Base-by-base conservation (phyloP, 352 stramenopile genomes). In the Phytophthora podocarpi region DNA sequence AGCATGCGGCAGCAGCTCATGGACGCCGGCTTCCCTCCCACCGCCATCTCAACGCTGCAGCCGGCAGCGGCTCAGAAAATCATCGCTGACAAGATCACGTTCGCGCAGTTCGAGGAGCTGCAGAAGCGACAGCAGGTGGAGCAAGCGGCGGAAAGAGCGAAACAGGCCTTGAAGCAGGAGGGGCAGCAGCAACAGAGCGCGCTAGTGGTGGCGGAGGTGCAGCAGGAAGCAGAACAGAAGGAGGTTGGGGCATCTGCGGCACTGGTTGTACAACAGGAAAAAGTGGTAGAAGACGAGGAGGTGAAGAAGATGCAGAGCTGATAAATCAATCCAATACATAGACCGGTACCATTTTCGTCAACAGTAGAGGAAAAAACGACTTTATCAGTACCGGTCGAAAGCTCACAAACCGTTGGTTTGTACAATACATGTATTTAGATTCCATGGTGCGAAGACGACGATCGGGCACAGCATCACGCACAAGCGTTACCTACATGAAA, bases 1-100 rank as follows among this genome's bases (percentile, higher is more conserved):
- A 70, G 47, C 41, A 91, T 90, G 82, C 79, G 81, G 21, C 64
- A 77, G 51, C 74, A 91, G 72, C 74, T 94, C 12, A 46, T 80
- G 50, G 48, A 67, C 18, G 62, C 60, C 9, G 81, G 81, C 6
- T 94, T 91, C 42, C 82, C 82, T 7, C 21, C 67, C 31, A 73
- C 74, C 10, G 76, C 77, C 58, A 90, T 94, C 70, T 78, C 82
- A 51, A 67, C 60, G 43, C 60, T 94, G 47, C 71, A 82, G 50
- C 85, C 85, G 2, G 70, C 78, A 26, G 51, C 34, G 13, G 85
- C 85, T 16, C 85, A 94, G 32, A 60, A 83, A 43, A 52, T 91
- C 23, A 60, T 94, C 11, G 51, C 74, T 4, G 72, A 91, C 21
- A 80, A 91, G 32, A 31, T 87, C 36, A 65, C 70, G 31, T 94